Evolutionary conservation across 495 filamentous ascomycete genomes (phyloP), one percentile per base, ranked within the genome.

Genomic region (Aspergillus biplanus): DNA sequence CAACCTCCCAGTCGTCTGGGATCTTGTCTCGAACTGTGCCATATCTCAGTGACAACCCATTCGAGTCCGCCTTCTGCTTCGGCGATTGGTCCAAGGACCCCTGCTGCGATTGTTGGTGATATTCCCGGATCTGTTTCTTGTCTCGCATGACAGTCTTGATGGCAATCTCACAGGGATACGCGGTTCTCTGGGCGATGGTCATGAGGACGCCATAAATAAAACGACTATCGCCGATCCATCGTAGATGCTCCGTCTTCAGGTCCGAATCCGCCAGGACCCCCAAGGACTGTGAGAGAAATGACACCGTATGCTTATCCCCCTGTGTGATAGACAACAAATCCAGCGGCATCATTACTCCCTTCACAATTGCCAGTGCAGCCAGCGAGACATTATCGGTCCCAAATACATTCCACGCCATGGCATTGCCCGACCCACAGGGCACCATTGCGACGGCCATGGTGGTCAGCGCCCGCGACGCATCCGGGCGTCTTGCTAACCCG

Each of bases 351-450:
- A 85, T 81, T 33, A 95, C 73, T 7, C 92, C 93, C 73, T 99
- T 99, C 61, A 97, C 83, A 16, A 97, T 87, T 5, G 84, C 84
- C 64, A 99, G 72, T 7, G 94, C 90, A 4, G 92, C 90, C 52
- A 92, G 70, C 53, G 87, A 89, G 9, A 90, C 84, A 64, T 86
- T 89, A 39, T 87, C 85, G 2, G 92, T 95, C 1, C 94, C 95
- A 56, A 89, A 90, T 34, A 96, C 77, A 67, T 97, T 97, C 81
- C 89, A 90, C 52, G 89, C 90, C 91, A 98, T 89, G 27, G 92
- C 94, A 72, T 99, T 99, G 4, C 94, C 95, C 50, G 90, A 92
- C 5, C 95, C 95, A 71, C 93, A 95, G 7, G 95, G 95, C 7
- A 99, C 80, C 68, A 96, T 87, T 16, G 89, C 87, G 8, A 99